phyloP scores from a whole-genome alignment of 805 yeast genomes.

The Nadsonia fulvescens region DNA sequence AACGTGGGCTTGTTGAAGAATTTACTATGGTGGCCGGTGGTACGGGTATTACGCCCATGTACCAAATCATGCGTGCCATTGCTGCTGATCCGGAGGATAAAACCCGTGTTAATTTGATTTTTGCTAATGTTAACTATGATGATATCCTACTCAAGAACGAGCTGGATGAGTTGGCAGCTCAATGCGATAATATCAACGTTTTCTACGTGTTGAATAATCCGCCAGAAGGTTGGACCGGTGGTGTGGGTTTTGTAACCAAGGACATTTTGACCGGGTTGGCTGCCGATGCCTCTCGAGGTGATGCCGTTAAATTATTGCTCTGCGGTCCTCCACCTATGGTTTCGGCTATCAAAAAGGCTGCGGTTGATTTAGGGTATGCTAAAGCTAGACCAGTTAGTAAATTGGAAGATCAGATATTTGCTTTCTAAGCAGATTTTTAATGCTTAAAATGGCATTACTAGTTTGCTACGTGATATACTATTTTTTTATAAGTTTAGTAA shows the following conservation, averaged over 20 bases:
- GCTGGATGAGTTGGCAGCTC: conserved; percentile 43
- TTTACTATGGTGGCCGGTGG: conserved; percentile 93
- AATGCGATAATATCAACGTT: conserved; percentile 37
- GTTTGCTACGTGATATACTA: no score
- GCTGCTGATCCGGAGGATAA: conserved; percentile 57
- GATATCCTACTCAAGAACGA: conserved; percentile 72
- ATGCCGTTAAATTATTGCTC: conserved; percentile 48
- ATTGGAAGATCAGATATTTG: conserved; percentile 79
- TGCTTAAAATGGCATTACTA: no score
- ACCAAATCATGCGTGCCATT: conserved; percentile 65
- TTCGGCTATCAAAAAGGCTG: conserved; percentile 64
- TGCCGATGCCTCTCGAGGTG: conserved; percentile 42
- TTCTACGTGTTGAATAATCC: conserved; percentile 57
- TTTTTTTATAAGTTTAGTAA: no score
- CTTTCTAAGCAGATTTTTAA: conserved; percentile 34
- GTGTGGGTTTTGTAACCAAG: conserved; percentile 65
- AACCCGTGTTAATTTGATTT: conserved; percentile 56
- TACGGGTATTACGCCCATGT: conserved; percentile 93
- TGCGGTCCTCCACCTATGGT: conserved; percentile 96
- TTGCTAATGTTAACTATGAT: conserved; percentile 62
- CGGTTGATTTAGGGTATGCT: conserved; percentile 50
- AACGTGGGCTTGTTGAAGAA: conserved; percentile 52
- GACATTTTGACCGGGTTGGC: conserved; percentile 51
- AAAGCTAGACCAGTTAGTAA: conserved; percentile 83
- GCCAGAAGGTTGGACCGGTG: conserved; percentile 63